A percentile compares a stretch with the other conserved stretches of the same genome.
phyloP scores from a whole-genome alignment of 257 asterid species.

The Solanum boliviense region DNA sequence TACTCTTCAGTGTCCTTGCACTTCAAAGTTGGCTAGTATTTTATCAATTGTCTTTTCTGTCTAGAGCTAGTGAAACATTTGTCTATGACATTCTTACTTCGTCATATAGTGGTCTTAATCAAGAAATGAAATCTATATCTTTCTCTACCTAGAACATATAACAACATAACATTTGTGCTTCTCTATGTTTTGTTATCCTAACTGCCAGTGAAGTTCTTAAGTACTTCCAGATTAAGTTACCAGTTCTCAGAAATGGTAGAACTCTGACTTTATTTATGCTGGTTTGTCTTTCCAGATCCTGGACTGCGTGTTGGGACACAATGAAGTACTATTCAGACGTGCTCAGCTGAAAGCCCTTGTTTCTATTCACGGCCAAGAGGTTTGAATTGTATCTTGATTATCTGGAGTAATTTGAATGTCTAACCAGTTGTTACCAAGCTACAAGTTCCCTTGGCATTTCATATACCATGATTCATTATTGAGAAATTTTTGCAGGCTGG shows the following conservation, averaged over 20 bases:
- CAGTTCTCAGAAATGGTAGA: not conserved
- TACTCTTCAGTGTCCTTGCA: not conserved
- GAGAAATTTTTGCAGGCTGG: slow-evolving; percentile 55
- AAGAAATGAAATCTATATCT: not conserved
- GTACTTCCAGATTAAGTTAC: not conserved
- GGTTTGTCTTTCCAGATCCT: slow-evolving; percentile 42
- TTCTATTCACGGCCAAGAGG: slow-evolving; percentile 94
- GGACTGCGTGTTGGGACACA: slow-evolving; percentile 85
- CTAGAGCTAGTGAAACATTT: not conserved
- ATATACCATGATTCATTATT: not conserved
- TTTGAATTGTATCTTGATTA: slow-evolving; percentile 2
- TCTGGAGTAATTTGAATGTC: not conserved
- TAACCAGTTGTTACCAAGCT: not conserved
- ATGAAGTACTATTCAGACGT: slow-evolving; percentile 90
- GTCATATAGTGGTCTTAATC: not conserved
- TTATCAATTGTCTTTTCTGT: not conserved
- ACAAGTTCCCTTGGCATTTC: not conserved
- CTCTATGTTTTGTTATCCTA: not conserved
- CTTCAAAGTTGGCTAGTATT: not conserved
- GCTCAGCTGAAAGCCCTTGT: slow-evolving; percentile 97
- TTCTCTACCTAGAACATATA: not conserved
- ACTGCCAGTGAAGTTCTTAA: not conserved
- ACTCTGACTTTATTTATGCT: not conserved
- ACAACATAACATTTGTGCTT: not conserved
- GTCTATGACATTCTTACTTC: not conserved